Base-by-base conservation (phyloP, 2,329 filamentous ascomycete species). In the Mariannaea elegans region DNA sequence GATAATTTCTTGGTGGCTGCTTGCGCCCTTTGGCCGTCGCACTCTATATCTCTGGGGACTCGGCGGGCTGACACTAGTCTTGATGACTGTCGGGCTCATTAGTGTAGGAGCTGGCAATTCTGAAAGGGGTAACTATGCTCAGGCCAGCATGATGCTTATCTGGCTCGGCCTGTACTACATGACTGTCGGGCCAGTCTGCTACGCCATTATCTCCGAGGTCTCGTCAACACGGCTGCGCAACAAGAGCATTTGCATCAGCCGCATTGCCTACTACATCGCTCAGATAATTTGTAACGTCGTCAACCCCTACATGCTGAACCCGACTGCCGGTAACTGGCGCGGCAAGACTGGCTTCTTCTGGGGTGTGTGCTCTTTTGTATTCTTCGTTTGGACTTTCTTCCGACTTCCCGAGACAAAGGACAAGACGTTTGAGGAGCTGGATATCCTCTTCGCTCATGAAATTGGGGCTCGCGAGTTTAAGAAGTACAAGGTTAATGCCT, bases 31-130 rank as follows among this genome's bases (percentile, higher is more conserved):
- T 54, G 78, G 79, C 14, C 76, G 78, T 2, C 72, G 78, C 4
- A 72, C 70, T 3, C 65, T 81, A n/a, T 76, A 82, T 50, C 71
- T 80, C 16, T 63, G 67, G 19, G 80, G 81, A 7, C 74, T 78
- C 3, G 74, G 77, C 2, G 67, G 72, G 14, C 70, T 83, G 72
- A 65, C 71, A 68, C 1, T 63, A 36, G 67, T 72, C 1, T 72
- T 78, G 1, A 73, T 78, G 4, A 68, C 74, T 12, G 70, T 83
- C 32, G 72, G 79, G 0, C 63, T 81, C 21, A 65, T 81, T 29
- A 56, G 44, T 8, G 44, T 42, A n/a, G 52, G 44, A 7, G 32
- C 51, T 7, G 77, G 72, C 44, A 74, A 75, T 7, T 31, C 44
- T 2, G 27, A 38, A 2, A 46, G 29, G 8, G 44, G 46, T 1